Conservation (phyloP, 2,329 filamentous ascomycete genomes). For the Zasmidium citrigriseum region DNA sequence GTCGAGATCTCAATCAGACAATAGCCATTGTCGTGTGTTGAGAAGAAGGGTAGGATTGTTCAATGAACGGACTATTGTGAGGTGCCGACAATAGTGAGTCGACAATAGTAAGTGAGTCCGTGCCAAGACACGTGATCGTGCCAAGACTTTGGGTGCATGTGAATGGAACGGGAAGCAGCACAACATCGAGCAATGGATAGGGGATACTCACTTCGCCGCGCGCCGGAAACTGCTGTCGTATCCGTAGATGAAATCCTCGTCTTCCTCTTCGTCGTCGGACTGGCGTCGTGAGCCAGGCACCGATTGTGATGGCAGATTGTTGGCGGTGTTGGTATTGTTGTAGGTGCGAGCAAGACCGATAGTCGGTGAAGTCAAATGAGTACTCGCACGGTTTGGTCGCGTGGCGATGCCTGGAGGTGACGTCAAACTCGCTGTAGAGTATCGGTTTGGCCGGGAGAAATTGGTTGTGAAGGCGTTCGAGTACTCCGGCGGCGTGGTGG, state of each 20-base stretch:
- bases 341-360: constrained; percentile 58
- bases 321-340: constrained; percentile 57
- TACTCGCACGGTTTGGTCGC: constrained; percentile 73
- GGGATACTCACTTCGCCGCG: constrained; percentile 78
- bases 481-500: constrained; percentile 93
- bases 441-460: constrained; percentile 81
- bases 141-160: constrained; percentile 13
- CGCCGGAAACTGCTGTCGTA: constrained; percentile 70
- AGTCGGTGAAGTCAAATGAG: constrained; percentile 77
- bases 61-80: background rate
- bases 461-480: constrained; percentile 70
- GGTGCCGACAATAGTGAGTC: constrained; percentile 8
- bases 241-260: constrained; percentile 59
- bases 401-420: constrained; percentile 67
- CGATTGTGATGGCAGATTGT: constrained; percentile 76
- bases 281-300: constrained; percentile 85
- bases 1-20: constrained; percentile 11
- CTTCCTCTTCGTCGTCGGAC: constrained; percentile 83
- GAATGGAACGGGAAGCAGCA: constrained; percentile 1
- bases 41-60: background rate
- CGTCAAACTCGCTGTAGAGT: constrained; percentile 84
- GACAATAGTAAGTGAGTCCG: background rate
- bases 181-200: constrained; percentile 1
- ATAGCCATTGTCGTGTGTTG: constrained; percentile 10
- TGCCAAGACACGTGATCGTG: constrained; percentile 9